These are phyloP conservation scores for Stevia rebaudiana DNA, from an alignment of 140 eudicot species.

Conservation along the genomic window DNA sequence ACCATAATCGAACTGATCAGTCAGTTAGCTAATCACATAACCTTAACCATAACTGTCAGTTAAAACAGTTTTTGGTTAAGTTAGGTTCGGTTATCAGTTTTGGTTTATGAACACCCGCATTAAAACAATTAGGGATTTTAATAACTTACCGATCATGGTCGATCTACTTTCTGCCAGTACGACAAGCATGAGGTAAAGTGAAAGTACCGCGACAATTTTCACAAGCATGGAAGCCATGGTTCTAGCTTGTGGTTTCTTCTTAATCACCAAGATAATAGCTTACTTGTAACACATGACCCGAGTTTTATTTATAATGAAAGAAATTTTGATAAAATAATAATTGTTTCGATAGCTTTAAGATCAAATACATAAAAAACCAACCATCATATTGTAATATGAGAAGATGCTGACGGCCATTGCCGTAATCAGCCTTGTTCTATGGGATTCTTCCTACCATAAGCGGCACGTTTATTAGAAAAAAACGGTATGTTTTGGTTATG, in stretches of 20 bases:
- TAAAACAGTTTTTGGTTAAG: not conserved
- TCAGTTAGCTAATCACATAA: too few species aligned
- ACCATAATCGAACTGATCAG: too few species aligned
- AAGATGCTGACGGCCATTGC: constrained; percentile 22
- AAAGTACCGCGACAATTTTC: constrained; percentile 19
- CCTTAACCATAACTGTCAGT: too few species aligned
- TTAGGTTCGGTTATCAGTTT: not conserved
- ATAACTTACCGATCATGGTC: constrained; percentile 22
- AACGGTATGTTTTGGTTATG: too few species aligned
- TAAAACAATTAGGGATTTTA: not conserved
- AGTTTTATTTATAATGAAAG: constrained; percentile 17
- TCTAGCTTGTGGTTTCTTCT: constrained; percentile 17
- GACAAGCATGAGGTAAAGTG: constrained; percentile 33
- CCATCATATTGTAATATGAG: constrained; percentile 11
- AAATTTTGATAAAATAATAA: not conserved
- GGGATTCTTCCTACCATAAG: too few species aligned
- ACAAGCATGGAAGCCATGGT: constrained; percentile 37
- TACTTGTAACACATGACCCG: not conserved
- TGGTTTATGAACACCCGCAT: not conserved
- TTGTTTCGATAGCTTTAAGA: constrained; percentile 20
- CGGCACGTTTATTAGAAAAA: too few species aligned
- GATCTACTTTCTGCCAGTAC: constrained; percentile 34
- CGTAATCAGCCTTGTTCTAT: not conserved
- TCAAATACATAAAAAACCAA: constrained; percentile 3
- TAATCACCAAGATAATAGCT: not conserved